Conservation (phyloP, 1,284 basidiomycete genomes). For the Phylloporus sp. region DNA sequence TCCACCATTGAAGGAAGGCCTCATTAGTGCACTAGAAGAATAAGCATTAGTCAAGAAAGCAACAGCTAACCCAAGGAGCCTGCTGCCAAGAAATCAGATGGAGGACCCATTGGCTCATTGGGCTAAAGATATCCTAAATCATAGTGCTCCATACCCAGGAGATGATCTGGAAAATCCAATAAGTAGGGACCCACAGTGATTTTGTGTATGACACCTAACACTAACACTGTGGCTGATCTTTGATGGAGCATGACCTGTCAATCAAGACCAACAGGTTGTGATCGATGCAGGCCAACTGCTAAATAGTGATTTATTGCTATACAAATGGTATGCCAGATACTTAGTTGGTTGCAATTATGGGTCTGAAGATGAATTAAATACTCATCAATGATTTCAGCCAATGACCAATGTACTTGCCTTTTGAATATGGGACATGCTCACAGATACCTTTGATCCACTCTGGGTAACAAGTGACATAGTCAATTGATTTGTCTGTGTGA, state of each 20-base stretch:
- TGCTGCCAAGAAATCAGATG: not conserved
- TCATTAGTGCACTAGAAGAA: no score
- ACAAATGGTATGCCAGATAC: not conserved
- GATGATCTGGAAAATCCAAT: no score
- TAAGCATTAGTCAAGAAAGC: not conserved
- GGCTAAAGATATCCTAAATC: not conserved
- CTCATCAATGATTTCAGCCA: not conserved
- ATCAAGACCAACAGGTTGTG: no score
- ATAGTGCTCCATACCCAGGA: no score
- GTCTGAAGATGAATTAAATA: not conserved
- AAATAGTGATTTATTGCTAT: no score
- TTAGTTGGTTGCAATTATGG: not conserved
- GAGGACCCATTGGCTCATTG: not conserved
- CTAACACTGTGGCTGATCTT: no score
- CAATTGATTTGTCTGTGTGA: not conserved
- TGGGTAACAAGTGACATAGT: not conserved
- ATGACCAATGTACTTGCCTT: not conserved
- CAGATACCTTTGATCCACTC: not conserved
- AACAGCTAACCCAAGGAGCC: not conserved
- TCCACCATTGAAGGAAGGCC: no score
- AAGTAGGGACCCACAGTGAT: no score
- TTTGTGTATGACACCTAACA: no score
- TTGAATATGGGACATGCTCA: not conserved
- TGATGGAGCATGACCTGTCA: no score
- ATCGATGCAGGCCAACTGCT: no score